Base-by-base conservation (phyloP, 306 rosid species). In the Pterocarpus macrocarpus region DNA sequence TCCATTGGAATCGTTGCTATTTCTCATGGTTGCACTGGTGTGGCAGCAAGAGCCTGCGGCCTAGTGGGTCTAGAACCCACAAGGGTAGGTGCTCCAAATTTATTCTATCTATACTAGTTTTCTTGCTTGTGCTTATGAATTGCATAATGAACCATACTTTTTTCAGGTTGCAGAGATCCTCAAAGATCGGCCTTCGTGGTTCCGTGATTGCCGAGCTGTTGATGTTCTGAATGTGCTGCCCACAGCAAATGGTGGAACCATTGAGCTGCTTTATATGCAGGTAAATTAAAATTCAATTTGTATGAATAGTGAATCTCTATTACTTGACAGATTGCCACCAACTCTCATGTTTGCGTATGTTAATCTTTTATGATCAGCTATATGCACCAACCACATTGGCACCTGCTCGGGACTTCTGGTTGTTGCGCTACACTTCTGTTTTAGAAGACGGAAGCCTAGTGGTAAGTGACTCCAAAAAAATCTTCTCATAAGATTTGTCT, bases 1-100 rank as follows among this genome's bases (percentile, higher is more conserved):
- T 96, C 99, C 92, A 96, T 96, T 92, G 99, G 99, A 96, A 96
- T 96, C 94, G 97, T 94, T 84, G 98, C 99, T 90, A 96, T 96
- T 88, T 96, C 97, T 88, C 98, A 96, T 91, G 99, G 98, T 93
- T 94, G 98, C 92, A 71, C 97, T 88, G 99, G 99, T 76, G 99
- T 94, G 91, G 99, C 99, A 88, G 98, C 99, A 87, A 93, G 99
- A 69, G 99, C 99, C 80, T 96, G 98, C 47, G 99, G 99, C 89
- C 90, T 96, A 85, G 99, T 96, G 90, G 98, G 99, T 88, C 97
- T 96, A 16, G 99, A 96, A 79, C 99, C 99, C 80, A 90, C 97
- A 73, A 91, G 99, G 97, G 99, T 96, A 82, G 90, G 97, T 87
- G 63, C 36, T 55, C 35, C 3, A 10, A 34, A 17, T 52, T 43